Conservation (phyloP, 345 rosid genomes). For the Linum usitatissimum region DNA sequence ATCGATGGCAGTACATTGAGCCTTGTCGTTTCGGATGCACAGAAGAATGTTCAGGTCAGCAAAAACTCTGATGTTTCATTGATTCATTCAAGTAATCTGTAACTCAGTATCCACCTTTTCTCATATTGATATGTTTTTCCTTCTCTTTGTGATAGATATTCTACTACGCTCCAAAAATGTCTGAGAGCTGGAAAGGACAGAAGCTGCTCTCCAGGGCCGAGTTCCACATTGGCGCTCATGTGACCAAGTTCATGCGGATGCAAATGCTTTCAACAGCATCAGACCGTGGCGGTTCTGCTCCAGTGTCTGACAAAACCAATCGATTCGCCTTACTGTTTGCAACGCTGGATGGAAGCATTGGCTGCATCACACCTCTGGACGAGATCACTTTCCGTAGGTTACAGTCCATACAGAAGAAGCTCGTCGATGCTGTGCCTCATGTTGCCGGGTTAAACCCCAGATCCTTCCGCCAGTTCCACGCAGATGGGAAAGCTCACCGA, state of each 20-base stretch:
- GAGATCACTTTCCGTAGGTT: conserved; percentile 88
- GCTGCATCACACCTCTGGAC: conserved; percentile 90
- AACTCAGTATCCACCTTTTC: background rate
- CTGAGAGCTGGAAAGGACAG: conserved; percentile 97
- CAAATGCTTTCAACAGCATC: conserved; percentile 68
- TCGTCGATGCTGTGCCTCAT: conserved; percentile 84
- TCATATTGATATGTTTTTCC: background rate
- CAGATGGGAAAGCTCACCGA: conserved; percentile 76
- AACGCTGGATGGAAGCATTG: conserved; percentile 89
- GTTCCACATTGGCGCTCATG: conserved; percentile 85
- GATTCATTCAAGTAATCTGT: background rate
- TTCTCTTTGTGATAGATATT: conserved; percentile 44
- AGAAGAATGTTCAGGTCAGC: conserved; percentile 85
- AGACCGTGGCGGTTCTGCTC: conserved; percentile 39
- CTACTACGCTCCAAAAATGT: conserved; percentile 87
- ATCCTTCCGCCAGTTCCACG: conserved; percentile 76
- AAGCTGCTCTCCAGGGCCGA: conserved; percentile 93
- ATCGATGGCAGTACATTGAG: conserved; percentile 94
- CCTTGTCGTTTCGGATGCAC: conserved; percentile 86
- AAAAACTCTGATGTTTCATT: background rate
- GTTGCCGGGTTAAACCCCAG: conserved; percentile 88
- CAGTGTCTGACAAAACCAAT: conserved; percentile 70
- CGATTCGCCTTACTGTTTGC: conserved; percentile 82
- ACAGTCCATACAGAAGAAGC: conserved; percentile 84
- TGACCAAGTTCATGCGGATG: conserved; percentile 79